Evolutionary conservation across 352 stramenopile genomes (phyloP), one percentile per base, ranked within the genome.

Genomic region (Pythium scleroteichum): DNA sequence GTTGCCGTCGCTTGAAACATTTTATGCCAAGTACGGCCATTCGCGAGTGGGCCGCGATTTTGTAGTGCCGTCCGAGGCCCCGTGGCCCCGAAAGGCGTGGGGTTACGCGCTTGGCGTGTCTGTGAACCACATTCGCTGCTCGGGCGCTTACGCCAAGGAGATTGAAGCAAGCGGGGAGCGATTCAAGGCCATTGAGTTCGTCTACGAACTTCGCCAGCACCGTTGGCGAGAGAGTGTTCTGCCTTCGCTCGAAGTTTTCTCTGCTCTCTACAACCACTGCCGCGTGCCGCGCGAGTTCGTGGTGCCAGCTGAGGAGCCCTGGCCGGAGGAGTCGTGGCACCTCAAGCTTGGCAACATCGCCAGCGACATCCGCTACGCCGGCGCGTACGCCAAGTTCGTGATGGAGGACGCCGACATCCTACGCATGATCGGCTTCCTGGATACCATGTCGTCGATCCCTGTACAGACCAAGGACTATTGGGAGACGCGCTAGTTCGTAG

Each of bases 81-180:
- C 46, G 17, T 75, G 68, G 68, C 62, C 67, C 1, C 16, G 20
- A 24, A 40, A 54, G 26, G 41, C 57, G 14, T 71, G 58, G 59
- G 59, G 53, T 0, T 53, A 62, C 19, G 32, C 35, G 0, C 55
- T 69, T 17, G 65, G 65, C 17, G 33, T 59, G 2, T 26, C 29
- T 3, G 63, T 66, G 4, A 65, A 66, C 55, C 41, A 60, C 69
- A 75, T 69, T 63, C 72, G n/a, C 45, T 70, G 22, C 42, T 22
- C 16, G 2, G 51, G 56, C 13, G 20, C 26, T 17, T 70, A 66
- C 45, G 45, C 50, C 13, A 53, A 62, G n/a, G 54, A 69, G 38
- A 23, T 64, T 12, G n/a, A 44, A 17, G 20, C 35, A 3, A 53
- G 58, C 40, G 17, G 33, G 10, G 46, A 63, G 0, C 57, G 32